phyloP scores from a whole-genome alignment of 768 basidiomycete species.

The Amanita rubescens region DNA sequence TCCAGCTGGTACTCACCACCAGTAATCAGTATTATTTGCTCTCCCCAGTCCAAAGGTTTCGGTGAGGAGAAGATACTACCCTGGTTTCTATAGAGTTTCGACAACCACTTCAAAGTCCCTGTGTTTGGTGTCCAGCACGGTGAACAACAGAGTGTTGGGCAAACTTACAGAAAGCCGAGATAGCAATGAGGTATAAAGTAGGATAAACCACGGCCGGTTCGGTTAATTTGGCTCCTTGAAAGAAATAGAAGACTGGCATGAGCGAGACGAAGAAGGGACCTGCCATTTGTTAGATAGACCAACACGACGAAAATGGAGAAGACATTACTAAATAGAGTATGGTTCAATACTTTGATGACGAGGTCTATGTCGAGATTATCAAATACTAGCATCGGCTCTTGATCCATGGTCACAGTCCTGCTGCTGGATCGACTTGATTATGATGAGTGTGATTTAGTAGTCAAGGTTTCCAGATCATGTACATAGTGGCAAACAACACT shows the following conservation, averaged over 20 bases:
- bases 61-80: constrained; percentile 56
- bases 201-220: constrained; percentile 47
- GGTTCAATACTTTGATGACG: constrained; percentile 66
- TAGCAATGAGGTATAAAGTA: constrained; percentile 44
- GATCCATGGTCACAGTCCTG: constrained; percentile 19
- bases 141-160: not conserved
- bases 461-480: too few relatives aligned
- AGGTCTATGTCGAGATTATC: constrained; percentile 74
- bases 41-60: constrained; percentile 68
- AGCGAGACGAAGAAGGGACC: constrained; percentile 84
- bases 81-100: constrained; percentile 70
- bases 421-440: not conserved
- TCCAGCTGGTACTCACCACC: constrained; percentile 50
- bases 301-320: constrained; percentile 3
- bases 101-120: constrained; percentile 71
- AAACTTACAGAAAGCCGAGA: constrained; percentile 66
- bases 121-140: constrained; percentile 2
- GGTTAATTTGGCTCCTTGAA: constrained; percentile 51
- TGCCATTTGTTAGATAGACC: constrained; percentile 20
- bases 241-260: constrained; percentile 70
- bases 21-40: constrained; percentile 86
- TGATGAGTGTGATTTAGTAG: too few relatives aligned
- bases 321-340: constrained; percentile 70
- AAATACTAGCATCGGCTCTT: constrained; percentile 45
- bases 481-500: too few relatives aligned